These are phyloP conservation scores for Stygiomarasmius scandens DNA, from an alignment of 1,284 basidiomycete species.

Conservation along the genomic window DNA sequence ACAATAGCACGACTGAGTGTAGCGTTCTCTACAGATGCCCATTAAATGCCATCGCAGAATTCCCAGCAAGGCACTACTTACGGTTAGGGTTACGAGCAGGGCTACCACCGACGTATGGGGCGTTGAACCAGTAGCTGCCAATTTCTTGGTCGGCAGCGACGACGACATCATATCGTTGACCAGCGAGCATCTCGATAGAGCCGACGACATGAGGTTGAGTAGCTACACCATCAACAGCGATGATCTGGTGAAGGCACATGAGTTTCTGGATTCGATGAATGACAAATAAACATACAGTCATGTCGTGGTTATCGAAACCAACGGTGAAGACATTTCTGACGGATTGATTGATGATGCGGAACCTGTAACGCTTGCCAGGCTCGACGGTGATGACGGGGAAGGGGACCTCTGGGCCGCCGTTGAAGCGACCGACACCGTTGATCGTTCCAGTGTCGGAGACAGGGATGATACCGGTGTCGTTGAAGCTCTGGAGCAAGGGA, in stretches of 20 bases:
- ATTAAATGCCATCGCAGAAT: background rate
- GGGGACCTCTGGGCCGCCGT: conserved; percentile 22
- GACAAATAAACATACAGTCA: conserved; percentile 32
- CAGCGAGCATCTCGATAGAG: conserved; percentile 21
- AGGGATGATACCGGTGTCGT: conserved; percentile 23
- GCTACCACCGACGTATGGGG: conserved; percentile 15
- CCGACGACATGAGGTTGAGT: conserved; percentile 17
- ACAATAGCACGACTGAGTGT: background rate
- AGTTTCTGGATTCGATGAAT: background rate
- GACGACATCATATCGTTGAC: conserved; percentile 27
- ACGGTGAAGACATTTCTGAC: conserved; percentile 32
- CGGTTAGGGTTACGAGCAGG: background rate
- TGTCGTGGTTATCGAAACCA: conserved; percentile 39
- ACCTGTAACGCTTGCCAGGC: conserved; percentile 36
- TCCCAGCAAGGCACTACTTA: background rate
- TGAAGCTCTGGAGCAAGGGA: conserved; percentile 19
- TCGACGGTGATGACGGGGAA: conserved; percentile 29
- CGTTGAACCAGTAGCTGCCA: conserved; percentile 32
- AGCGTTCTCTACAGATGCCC: background rate
- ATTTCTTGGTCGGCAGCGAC: conserved; percentile 31
- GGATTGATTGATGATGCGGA: conserved; percentile 48
- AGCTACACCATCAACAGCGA: conserved; percentile 21
- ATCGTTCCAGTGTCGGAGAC: conserved; percentile 30
- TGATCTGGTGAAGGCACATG: conserved; percentile 5
- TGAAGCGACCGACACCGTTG: conserved; percentile 36